Evolutionary conservation across 2,329 filamentous ascomycete species (phyloP), one percentile per base, ranked within the genome.

Genomic region (Colletotrichum viniferum): DNA sequence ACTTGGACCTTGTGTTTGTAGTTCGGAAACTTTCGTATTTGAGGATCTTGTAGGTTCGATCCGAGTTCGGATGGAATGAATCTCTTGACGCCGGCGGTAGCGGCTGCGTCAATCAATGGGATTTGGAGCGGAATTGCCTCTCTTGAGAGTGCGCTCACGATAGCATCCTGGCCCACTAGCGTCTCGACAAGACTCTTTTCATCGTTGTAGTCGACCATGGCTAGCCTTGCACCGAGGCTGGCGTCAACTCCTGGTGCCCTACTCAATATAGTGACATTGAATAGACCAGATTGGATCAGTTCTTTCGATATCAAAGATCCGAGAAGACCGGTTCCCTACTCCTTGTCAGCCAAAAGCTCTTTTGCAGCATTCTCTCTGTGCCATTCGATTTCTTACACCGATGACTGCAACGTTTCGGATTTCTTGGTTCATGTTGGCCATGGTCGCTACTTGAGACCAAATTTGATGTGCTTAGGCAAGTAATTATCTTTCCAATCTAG

Each of bases 401-500:
- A 43, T 3, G 38, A 43, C 38, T 43, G 38, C 38, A 43, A 43
- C 38, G 5, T 43, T 43, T n/a, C 3, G 38, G 38, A 43, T 43
- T 43, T 43, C 16, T 3, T 43, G 38, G 38, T 5, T 43, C 10
- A 10, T 3, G 38, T 16, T 3, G 3, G 38, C 8, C 38, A 43
- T n/a, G 4, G 8, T 43, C 16, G 38, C 18, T 43, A 6, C 18
- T 43, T 5, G 4, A 43, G 36, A 43, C 4, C 0, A 1, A 43
- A 4, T 43, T 5, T 43, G 18, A 43, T n/a, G 16, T 43, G 38
- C 3, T 43, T n/a, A 3, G 16, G 38, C 38, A 43, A n/a, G 38
- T 3, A 43, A n/a, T 10, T n/a, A 0, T n/a, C 38, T 0, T 8
- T 43, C 18, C 16, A 3, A n/a, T 43, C 8, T 43, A 4, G 18